Conservation (phyloP, 1,284 basidiomycete genomes). For the Cerioporus squamosus region DNA sequence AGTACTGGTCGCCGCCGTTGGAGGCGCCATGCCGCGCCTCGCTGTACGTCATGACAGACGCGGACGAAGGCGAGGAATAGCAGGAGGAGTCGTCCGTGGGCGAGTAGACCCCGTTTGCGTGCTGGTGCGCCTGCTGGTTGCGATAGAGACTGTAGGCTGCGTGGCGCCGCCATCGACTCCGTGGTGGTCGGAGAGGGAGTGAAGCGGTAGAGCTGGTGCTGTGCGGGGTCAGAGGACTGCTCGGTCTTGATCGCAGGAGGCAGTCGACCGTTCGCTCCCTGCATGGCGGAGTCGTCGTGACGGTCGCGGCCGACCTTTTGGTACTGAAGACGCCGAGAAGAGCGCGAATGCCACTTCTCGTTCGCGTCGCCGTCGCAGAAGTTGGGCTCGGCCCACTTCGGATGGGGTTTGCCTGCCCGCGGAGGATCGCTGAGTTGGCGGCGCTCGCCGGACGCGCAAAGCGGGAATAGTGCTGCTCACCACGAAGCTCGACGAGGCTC, state of each 20-base stretch:
- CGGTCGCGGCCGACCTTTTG: constrained; percentile 30
- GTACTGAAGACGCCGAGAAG: constrained; percentile 54
- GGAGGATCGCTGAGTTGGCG: constrained; percentile 2
- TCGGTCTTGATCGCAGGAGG: constrained; percentile 41
- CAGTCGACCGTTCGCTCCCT: constrained; percentile 14
- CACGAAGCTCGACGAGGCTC: constrained; percentile 82
- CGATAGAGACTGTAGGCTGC: constrained; percentile 21
- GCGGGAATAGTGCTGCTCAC: constrained; percentile 41
- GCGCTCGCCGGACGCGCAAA: constrained; percentile 1
- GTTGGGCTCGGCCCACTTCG: constrained; percentile 77
- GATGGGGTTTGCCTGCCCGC: constrained; percentile 74
- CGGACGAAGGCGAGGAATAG: constrained; percentile 34
- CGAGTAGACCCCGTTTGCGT: constrained; percentile 26
- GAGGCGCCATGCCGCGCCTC: constrained; percentile 27
- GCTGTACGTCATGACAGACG: constrained; percentile 38
- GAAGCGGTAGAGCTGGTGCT: constrained; percentile 36
- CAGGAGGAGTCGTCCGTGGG: constrained; percentile 28
- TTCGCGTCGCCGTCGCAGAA: constrained; percentile 78
- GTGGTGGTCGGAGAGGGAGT: constrained; percentile 32
- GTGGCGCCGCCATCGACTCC: constrained; percentile 22
- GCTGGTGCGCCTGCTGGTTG: constrained; percentile 25
- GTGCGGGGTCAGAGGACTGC: constrained; percentile 28
- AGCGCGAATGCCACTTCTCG: constrained; percentile 84
- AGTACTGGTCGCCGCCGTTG: constrained; percentile 30
- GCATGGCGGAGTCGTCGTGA: constrained; percentile 20